These are phyloP conservation scores for Monascus ruber DNA, from an alignment of 2,329 filamentous ascomycete genomes.

Conservation along the genomic window DNA sequence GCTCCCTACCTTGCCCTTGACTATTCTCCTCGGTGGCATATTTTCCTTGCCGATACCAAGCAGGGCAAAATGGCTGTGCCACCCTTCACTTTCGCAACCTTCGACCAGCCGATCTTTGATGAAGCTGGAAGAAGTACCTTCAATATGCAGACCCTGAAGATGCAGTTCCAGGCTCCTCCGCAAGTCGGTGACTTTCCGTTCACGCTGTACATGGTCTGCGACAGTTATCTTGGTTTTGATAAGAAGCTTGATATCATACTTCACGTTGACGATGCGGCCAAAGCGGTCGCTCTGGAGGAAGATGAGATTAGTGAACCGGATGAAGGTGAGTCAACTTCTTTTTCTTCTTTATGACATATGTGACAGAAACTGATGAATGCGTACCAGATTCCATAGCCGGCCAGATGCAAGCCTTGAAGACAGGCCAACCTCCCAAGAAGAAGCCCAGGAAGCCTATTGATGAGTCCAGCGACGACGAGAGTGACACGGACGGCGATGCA, in stretches of 20 bases:
- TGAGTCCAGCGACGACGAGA: conserved; percentile 54
- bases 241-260: conserved; percentile 83
- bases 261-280: conserved; percentile 76
- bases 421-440: conserved; percentile 48
- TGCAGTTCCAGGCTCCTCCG: conserved; percentile 90
- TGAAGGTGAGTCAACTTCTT: conserved; percentile 60
- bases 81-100: conserved; percentile 86
- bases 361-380: conserved; percentile 11
- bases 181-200: conserved; percentile 90
- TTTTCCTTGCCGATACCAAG: conserved; percentile 89
- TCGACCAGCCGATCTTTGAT: conserved; percentile 79
- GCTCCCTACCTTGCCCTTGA: conserved; percentile 86
- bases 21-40: conserved; percentile 81
- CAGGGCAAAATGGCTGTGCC: conserved; percentile 94
- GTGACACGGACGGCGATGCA: conserved; percentile 53
- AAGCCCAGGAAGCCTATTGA: conserved; percentile 42
- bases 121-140: conserved; percentile 77
- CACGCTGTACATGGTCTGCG: conserved; percentile 84
- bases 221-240: conserved; percentile 91
- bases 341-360: conserved; percentile 2
- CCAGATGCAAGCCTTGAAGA: conserved; percentile 80
- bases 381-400: conserved; percentile 70
- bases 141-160: conserved; percentile 90
- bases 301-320: conserved; percentile 97
- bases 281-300: conserved; percentile 69